Evolutionary conservation across 805 yeast genomes (phyloP), one percentile per base, ranked within the genome.

Genomic region (Suhomyces prunicola): DNA sequence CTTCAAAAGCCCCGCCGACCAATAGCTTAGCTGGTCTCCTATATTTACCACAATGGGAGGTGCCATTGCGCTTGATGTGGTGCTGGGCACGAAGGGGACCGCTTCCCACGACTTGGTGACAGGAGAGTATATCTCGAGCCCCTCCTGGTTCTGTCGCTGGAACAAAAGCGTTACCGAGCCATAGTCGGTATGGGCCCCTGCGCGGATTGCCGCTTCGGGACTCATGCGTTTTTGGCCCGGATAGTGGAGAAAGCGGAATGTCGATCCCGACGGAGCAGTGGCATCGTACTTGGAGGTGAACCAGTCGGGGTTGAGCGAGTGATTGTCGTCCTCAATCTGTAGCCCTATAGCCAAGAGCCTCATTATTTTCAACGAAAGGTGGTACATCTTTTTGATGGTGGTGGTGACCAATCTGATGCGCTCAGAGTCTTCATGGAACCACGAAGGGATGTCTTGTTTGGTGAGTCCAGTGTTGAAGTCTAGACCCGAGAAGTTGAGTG

Each of bases 131-230:
- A 87, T 77, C 62, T 88, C 90, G 46, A 88, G 73, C 4, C 96
- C 96, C 60, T 86, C 90, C 63, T 88, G 88, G 44, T 79, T 81
- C 58, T 78, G 73, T 51, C 83, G 79, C 67, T 88, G 96, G 67
- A 89, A 86, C 50, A 89, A 71, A 31, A 88, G 68, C 0, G 96
- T 88, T 55, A 87, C 69, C 1, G 89, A 79, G 3, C 96, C 96
- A 61, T 88, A 88, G 63, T 89, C 96, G 0, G 96, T 88, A 59
- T 89, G 96, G 7, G 96, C 94, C 42, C 96, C 96, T 4, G 94
- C 94, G 50, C 90, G 74, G 47, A 86, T 78, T 22, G 75, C 80
- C 23, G 82, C 78, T 54, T 82, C 83, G 7, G 84, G 82, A 49
- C 70, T 76, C 45, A 70, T 68, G 7, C 77, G 59, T 51, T 74